Evolutionary conservation across 108 stramenopile genomes (phyloP), one percentile per base, ranked within the genome.

Genomic region (Cyclotella choctawhatcheeana): DNA sequence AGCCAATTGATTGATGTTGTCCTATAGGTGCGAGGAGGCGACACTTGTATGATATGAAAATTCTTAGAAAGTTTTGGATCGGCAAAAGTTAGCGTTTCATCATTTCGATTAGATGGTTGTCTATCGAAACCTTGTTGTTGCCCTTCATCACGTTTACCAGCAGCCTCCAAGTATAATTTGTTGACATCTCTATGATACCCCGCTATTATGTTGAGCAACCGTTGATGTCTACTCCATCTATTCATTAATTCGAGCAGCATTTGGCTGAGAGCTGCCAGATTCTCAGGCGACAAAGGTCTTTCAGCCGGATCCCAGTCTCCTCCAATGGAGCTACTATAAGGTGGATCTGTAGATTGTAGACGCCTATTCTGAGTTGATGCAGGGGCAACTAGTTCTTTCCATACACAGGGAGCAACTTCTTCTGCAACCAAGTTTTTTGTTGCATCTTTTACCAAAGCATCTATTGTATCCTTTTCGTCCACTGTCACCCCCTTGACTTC

Each of bases 11-110:
- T 74, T 24, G 71, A 45, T 12, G 76, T 26, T 8, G 54, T 69
- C 16, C 62, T 63, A 13, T 43, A 67, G 6, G 73, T 16, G 58
- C 43, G 61, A 8, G 69, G 74, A 56, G 43, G 74, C n/a, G 74
- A 75, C 18, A 68, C 79, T 58, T 76, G 79, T 20, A 81, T 68
- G 1, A 81, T 64, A 27, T 71, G 79, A 65, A 81, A 78, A 29
- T 24, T 16, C 47, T 56, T 50, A 44, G 52, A 14, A 10, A 30
- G 30, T 22, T 10, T 52, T 22, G 51, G 51, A 52, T 52, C n/a
- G n/a, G n/a, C n/a, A n/a, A n/a, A n/a, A n/a, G n/a, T n/a, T n/a
- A n/a, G n/a, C n/a, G n/a, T n/a, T n/a, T n/a, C n/a, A n/a, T n/a
- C n/a, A n/a, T n/a, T n/a, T n/a, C n/a, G n/a, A n/a, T n/a, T n/a